phyloP scores from a whole-genome alignment of 805 yeast genomes.

The Yamadazyma laniorum region DNA sequence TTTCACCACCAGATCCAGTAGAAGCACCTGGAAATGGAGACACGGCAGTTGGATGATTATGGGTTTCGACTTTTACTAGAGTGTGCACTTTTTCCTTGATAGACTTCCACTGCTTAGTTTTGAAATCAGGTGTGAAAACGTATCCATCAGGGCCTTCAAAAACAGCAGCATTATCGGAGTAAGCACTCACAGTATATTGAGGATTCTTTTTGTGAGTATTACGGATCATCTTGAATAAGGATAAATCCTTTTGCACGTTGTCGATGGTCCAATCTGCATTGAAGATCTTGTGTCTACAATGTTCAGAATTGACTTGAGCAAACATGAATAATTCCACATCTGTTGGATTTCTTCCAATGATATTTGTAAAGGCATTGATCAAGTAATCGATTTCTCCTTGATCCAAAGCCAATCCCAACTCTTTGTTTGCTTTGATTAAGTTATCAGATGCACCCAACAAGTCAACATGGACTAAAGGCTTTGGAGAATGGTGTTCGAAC shows the following conservation, averaged over 20 bases:
- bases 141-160: constrained; percentile 79
- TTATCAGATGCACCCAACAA: constrained; percentile 55
- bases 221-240: constrained; percentile 92
- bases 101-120: constrained; percentile 70
- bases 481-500: constrained; percentile 76
- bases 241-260: constrained; percentile 65
- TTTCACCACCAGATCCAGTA: constrained; percentile 99
- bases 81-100: constrained; percentile 80
- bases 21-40: constrained; percentile 99
- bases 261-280: constrained; percentile 98
- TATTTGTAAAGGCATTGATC: constrained; percentile 73
- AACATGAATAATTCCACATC: constrained; percentile 98
- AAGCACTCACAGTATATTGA: constrained; percentile 85
- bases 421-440: constrained; percentile 72
- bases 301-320: constrained; percentile 99
- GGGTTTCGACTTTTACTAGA: constrained; percentile 95
- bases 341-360: constrained; percentile 84
- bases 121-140: constrained; percentile 74
- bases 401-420: constrained; percentile 92
- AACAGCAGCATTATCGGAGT: constrained; percentile 97
- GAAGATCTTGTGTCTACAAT: constrained; percentile 98
- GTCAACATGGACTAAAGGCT: constrained; percentile 77
- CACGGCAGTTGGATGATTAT: constrained; percentile 98
- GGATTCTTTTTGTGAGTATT: constrained; percentile 84
- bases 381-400: constrained; percentile 89